Conservation (phyloP, 352 stramenopile genomes). For the Aphanomyces stellatus region DNA sequence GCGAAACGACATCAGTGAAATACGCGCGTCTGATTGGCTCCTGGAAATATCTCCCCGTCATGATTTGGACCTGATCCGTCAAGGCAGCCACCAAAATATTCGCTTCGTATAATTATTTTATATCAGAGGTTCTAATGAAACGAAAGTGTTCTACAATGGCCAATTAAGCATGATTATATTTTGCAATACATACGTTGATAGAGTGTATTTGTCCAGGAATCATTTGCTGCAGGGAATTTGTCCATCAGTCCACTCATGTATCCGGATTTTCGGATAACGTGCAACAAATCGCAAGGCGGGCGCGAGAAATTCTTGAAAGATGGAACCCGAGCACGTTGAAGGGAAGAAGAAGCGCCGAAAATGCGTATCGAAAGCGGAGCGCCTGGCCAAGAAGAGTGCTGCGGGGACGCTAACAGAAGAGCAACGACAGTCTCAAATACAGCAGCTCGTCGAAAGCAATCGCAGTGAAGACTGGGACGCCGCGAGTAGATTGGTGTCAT, state of each 20-base stretch:
- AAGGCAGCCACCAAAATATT: too few species aligned
- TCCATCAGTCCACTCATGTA: not conserved
- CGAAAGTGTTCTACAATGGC: too few species aligned
- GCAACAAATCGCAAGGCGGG: not conserved
- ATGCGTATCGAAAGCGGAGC: not conserved
- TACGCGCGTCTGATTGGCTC: too few species aligned
- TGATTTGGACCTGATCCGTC: too few species aligned
- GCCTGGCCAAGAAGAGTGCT: not conserved
- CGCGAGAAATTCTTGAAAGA: not conserved
- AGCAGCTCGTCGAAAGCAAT: not conserved
- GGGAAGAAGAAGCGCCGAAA: conserved; percentile 1
- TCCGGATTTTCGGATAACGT: not conserved
- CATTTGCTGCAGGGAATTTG: too few species aligned
- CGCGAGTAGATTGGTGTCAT: not conserved
- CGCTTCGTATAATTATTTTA: too few species aligned
- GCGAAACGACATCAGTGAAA: too few species aligned
- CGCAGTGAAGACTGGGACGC: conserved; percentile 11
- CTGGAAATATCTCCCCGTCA: too few species aligned
- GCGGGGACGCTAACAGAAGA: not conserved
- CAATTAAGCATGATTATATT: too few species aligned
- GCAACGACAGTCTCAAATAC: not conserved
- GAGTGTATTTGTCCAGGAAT: too few species aligned
- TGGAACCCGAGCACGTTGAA: not conserved
- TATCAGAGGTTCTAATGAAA: too few species aligned
- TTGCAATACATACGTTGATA: too few species aligned